phyloP scores from a whole-genome alignment of 305 asterid species.

The Fraxinus nigra region DNA sequence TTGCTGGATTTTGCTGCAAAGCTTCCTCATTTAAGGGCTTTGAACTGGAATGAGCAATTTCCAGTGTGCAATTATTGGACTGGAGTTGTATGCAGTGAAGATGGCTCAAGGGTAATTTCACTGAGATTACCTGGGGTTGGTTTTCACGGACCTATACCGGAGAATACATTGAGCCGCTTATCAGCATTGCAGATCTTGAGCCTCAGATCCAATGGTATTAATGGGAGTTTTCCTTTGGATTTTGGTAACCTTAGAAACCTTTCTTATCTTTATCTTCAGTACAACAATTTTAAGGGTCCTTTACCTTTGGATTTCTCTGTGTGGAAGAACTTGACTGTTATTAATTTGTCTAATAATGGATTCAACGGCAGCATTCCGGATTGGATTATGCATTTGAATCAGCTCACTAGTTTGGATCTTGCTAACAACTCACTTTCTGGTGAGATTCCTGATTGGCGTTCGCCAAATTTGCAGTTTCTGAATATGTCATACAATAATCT shows the following conservation, averaged over 20 bases:
- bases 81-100: conserved; percentile 67
- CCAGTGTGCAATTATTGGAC: conserved; percentile 78
- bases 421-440: conserved; percentile 70
- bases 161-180: conserved; percentile 58
- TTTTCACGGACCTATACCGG: conserved; percentile 78
- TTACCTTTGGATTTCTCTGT: conserved; percentile 68
- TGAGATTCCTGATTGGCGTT: conserved; percentile 50
- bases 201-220: conserved; percentile 83
- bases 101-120: conserved; percentile 64
- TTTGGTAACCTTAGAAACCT: conserved; percentile 63
- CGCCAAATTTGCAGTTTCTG: conserved; percentile 58
- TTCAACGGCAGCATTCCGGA: conserved; percentile 63
- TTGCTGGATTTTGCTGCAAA: conserved; percentile 58
- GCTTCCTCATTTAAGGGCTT: conserved; percentile 43
- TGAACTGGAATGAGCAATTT: conserved; percentile 58
- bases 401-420: conserved; percentile 60
- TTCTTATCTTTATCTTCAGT: conserved; percentile 78
- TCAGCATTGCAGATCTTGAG: conserved; percentile 86
- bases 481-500: conserved; percentile 70
- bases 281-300: conserved; percentile 73
- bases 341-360: conserved; percentile 65
- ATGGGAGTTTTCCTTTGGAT: conserved; percentile 67
- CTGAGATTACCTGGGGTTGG: conserved; percentile 80
- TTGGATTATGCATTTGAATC: conserved; percentile 55
- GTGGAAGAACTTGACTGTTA: conserved; percentile 58